phyloP scores from a whole-genome alignment of 2,329 filamentous ascomycete genomes.

The Dothideomycetes sp. region DNA sequence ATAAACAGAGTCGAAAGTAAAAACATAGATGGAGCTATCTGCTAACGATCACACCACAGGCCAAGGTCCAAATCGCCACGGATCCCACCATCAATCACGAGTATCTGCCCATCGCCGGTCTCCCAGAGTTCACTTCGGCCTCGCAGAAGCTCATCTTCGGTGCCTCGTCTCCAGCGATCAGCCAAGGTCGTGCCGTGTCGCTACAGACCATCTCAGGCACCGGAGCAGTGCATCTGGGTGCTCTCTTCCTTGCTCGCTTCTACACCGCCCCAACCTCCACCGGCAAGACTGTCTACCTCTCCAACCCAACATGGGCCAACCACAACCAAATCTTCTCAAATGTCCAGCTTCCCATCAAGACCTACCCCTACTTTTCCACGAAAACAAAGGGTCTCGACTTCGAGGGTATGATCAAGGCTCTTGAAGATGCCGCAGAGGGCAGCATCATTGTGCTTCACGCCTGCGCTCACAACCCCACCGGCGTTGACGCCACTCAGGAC shows the following conservation, averaged over 20 bases:
- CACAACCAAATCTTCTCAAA: conserved; percentile 98
- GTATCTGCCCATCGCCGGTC: conserved; percentile 91
- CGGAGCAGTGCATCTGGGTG: conserved; percentile 86
- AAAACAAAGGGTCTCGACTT: conserved; percentile 86
- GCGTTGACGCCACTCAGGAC: conserved; percentile 83
- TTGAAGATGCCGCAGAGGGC: conserved; percentile 60
- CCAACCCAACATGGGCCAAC: conserved; percentile 94
- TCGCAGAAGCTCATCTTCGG: conserved; percentile 87
- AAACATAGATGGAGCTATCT: too few relatives aligned
- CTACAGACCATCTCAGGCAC: conserved; percentile 96
- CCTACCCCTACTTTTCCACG: conserved; percentile 90
- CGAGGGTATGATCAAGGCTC: conserved; percentile 76
- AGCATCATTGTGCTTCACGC: conserved; percentile 22
- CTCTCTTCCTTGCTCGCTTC: conserved; percentile 88
- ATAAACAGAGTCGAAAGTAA: too few relatives aligned
- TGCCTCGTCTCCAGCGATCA: conserved; percentile 64
- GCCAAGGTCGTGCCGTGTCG: conserved; percentile 70
- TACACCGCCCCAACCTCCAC: conserved; percentile 52
- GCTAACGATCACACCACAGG: conserved; percentile 41
- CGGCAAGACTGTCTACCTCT: conserved; percentile 70
- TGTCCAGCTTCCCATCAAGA: conserved; percentile 63
- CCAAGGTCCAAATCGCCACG: conserved; percentile 77
- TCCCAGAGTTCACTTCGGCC: conserved; percentile 74
- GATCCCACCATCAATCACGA: conserved; percentile 93
- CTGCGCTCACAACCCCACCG: conserved; percentile 96